Conservation (phyloP, 1,284 basidiomycete species). For the Abortiporus biennis region DNA sequence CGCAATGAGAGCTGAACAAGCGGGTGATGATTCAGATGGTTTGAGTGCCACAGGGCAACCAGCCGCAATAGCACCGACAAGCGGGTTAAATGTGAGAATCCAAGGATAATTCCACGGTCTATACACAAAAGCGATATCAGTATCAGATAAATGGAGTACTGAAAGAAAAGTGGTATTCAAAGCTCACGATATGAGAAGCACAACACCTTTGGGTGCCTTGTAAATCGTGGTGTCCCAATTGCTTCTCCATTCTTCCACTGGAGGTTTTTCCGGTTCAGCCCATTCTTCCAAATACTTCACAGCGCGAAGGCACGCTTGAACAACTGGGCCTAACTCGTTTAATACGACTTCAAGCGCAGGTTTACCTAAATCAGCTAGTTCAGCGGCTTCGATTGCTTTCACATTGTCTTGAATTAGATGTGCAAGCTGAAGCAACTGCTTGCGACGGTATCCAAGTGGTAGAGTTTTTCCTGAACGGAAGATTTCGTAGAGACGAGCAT, state of each 20-base stretch:
- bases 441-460: slow-evolving; percentile 48
- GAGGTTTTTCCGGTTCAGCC: slow-evolving; percentile 41
- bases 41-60: slow-evolving; percentile 56
- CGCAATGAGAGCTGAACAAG: slow-evolving; percentile 44
- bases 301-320: slow-evolving; percentile 40
- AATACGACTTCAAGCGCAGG: slow-evolving; percentile 35
- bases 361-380: slow-evolving; percentile 49
- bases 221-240: slow-evolving; percentile 39
- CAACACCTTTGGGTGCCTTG: slow-evolving; percentile 48
- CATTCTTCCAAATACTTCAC: slow-evolving; percentile 46
- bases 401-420: slow-evolving; percentile 58
- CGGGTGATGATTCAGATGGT: slow-evolving; percentile 54
- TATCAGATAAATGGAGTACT: slow-evolving; percentile 7
- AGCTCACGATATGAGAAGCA: slow-evolving; percentile 32
- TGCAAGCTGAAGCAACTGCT: slow-evolving; percentile 58
- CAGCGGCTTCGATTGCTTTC: slow-evolving; percentile 38
- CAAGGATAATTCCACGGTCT: slow-evolving; percentile 56
- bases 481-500: slow-evolving; percentile 36
- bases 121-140: slow-evolving; percentile 8
- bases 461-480: slow-evolving; percentile 48
- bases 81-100: slow-evolving; percentile 41
- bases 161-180: slow-evolving; percentile 1
- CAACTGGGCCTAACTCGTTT: slow-evolving; percentile 31
- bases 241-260: slow-evolving; percentile 29
- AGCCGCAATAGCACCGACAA: slow-evolving; percentile 57